phyloP scores from a whole-genome alignment of 805 yeast genomes.

The Barnettozyma californica region DNA sequence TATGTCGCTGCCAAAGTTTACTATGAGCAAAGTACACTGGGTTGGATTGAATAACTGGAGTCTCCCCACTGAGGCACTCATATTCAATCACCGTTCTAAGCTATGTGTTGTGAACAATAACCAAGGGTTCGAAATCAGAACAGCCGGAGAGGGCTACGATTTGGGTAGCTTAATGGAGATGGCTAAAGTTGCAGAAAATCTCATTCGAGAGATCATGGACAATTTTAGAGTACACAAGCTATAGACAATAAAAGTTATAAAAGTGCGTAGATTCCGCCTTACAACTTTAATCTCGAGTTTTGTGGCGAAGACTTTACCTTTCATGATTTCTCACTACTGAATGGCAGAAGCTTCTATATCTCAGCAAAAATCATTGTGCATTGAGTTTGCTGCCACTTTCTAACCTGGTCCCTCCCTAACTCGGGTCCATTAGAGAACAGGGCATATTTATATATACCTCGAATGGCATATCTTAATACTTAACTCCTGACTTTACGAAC shows the following conservation, averaged over 20 bases:
- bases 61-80: conserved; percentile 1
- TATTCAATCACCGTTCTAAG: neutral
- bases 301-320: too few relatives aligned
- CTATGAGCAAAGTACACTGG: conserved; percentile 3
- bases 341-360: too few relatives aligned
- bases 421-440: too few relatives aligned
- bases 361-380: too few relatives aligned
- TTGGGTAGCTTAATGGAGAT: neutral
- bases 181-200: neutral
- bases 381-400: too few relatives aligned
- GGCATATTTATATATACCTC: too few relatives aligned
- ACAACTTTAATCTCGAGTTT: too few relatives aligned
- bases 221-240: neutral
- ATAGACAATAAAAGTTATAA: neutral
- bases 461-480: too few relatives aligned
- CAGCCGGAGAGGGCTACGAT: conserved; percentile 3
- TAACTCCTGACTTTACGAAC: too few relatives aligned
- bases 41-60: conserved; percentile 5
- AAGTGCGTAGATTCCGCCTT: too few relatives aligned
- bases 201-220: neutral
- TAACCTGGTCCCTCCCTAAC: too few relatives aligned
- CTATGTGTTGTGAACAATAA: neutral
- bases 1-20: neutral
- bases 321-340: too few relatives aligned
- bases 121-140: neutral